These are phyloP conservation scores for Puccinia polysora DNA, from an alignment of 1,284 basidiomycete species.

Conservation along the genomic window DNA sequence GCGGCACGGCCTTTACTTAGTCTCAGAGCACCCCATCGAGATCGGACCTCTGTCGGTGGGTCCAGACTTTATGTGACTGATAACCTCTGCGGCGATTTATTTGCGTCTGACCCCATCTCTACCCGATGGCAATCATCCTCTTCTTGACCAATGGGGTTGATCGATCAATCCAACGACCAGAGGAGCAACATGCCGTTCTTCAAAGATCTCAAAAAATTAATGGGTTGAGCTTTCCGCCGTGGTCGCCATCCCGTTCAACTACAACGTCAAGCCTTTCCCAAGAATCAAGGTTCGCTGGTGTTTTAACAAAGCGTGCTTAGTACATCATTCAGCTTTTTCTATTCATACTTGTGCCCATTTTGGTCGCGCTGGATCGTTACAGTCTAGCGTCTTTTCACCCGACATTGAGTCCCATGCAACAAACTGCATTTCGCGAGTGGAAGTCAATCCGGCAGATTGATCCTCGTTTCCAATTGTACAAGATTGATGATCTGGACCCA, in stretches of 20 bases:
- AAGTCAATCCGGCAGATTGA: slow-evolving; percentile 14
- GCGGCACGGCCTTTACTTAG: slow-evolving; percentile 12
- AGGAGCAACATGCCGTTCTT: slow-evolving; percentile 34
- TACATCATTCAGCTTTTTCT: too few relatives aligned
- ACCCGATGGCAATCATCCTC: neutral
- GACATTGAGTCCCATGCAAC: slow-evolving; percentile 14
- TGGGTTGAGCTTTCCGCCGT: slow-evolving; percentile 3
- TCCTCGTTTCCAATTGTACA: slow-evolving; percentile 7
- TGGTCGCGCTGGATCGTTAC: neutral
- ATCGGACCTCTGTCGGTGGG: slow-evolving; percentile 19
- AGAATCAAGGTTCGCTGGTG: neutral
- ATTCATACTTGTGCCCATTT: neutral
- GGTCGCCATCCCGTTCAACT: neutral
- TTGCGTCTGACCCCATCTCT: neutral
- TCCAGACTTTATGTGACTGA: neutral
- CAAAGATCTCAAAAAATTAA: slow-evolving; percentile 30
- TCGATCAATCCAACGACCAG: slow-evolving; percentile 4
- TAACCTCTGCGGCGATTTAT: neutral
- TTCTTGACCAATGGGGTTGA: neutral
- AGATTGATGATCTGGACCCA: slow-evolving; percentile 6
- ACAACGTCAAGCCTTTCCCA: neutral
- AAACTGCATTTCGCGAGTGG: slow-evolving; percentile 19
- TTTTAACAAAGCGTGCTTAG: neutral
- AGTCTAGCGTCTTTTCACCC: slow-evolving; percentile 20
- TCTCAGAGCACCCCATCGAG: slow-evolving; percentile 13